A percentile compares a stretch with the other conserved stretches of the same genome.
These are phyloP conservation scores for Taiozyma sp. DNA, from an alignment of 1,139 yeast species.

Conservation along the genomic window DNA sequence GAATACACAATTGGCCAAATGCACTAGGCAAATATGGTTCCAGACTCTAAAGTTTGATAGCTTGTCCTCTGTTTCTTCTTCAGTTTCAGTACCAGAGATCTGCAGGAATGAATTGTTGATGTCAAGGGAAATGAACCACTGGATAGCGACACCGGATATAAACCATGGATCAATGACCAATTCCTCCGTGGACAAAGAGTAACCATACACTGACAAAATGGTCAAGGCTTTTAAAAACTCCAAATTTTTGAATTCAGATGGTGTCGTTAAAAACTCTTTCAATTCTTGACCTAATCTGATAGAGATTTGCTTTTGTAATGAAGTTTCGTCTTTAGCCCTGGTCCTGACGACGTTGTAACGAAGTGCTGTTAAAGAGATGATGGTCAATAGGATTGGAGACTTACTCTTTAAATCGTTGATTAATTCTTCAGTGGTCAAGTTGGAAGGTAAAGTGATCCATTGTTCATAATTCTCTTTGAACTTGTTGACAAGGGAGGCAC, in stretches of 20 bases:
- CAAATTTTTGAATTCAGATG: constrained; percentile 12
- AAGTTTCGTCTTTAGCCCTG: constrained; percentile 5
- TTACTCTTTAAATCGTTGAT: constrained; percentile 46
- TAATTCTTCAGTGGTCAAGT: constrained; percentile 43
- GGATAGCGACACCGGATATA: constrained; percentile 22
- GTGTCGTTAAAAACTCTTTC: constrained; percentile 17
- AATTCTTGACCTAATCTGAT: constrained; percentile 14
- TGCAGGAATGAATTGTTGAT: constrained; percentile 15
- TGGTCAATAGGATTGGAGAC: constrained; percentile 61
- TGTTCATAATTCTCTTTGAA: constrained; percentile 64
- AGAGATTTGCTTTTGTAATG: constrained; percentile 14
- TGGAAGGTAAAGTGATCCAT: constrained; percentile 73
- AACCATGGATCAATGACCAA: constrained; percentile 23
- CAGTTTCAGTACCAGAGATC: constrained; percentile 2
- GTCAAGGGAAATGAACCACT: constrained; percentile 22
- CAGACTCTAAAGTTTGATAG: constrained; percentile 45
- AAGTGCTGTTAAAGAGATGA: constrained; percentile 45
- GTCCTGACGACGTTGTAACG: constrained; percentile 15
- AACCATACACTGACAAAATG: constrained; percentile 20
- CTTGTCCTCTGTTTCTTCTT: constrained; percentile 11
- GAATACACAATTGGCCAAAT: constrained; percentile 61
- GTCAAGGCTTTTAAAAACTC: constrained; percentile 21
- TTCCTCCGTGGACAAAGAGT: constrained; percentile 16
- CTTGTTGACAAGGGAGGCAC: constrained; percentile 40
- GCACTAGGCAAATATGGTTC: constrained; percentile 72